Evolutionary conservation across 345 rosid species (phyloP), one percentile per base, ranked within the genome.

Genomic region (Carallia brachiata): DNA sequence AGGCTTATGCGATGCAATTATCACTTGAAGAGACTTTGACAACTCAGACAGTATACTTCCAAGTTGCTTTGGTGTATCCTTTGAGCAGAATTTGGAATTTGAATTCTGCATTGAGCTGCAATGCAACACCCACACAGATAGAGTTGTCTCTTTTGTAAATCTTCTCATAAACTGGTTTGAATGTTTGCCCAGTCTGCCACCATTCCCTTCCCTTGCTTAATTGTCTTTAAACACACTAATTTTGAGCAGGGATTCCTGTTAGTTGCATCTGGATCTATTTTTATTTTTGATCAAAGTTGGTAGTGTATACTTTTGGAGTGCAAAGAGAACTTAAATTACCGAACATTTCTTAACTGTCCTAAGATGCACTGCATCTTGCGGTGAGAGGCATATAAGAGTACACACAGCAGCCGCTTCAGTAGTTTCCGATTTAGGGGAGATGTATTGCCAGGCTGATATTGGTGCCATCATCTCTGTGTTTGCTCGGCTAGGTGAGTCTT

Each of bases 51-150:
- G 92, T 92, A 58, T 96, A 88, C 78, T 96, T 96, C 82, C 99
- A 96, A 90, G 99, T 92, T 61, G 99, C 96, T 56, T 77, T 92
- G 79, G 84, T 96, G 99, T 92, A 96, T 96, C 98, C 98, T 92
- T 87, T 34, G 30, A 58, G 17, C 40, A 37, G 9, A 37, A 37
- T 37, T 37, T 52, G 55, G 37, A 73, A 13, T 57, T 4, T 47
- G 9, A 56, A 7, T 10, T 48, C 10, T 28, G 27, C 32, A 27
- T 74, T 64, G 37, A 10, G 27, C 61, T 66, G 66, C 61, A 44
- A 10, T 47, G 57, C 4, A 44, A 30, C 36, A 63, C 7, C 15
- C 63, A 37, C 7, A 37, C 40, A 37, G 40, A 37, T 32, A 4
- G 40, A 37, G 7, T 37, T 37, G 40, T 37, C 8, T 37, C 40